Percentiles rank a stretch among this genome's conserved stretches.
Conservation (phyloP, 176 grass and related monocot genomes). For the Hordeum marinum region DNA sequence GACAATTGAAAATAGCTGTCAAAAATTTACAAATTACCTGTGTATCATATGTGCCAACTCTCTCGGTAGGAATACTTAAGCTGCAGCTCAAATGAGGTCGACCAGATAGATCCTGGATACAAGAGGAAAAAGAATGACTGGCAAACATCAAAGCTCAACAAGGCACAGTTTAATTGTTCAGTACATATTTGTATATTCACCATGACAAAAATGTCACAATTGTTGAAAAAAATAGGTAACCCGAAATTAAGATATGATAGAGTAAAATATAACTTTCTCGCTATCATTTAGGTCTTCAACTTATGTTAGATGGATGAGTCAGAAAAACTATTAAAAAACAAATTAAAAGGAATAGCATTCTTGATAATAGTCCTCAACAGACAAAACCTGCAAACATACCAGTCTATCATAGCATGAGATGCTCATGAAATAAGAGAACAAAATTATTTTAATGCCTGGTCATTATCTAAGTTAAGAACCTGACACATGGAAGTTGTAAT, state of each 20-base stretch:
- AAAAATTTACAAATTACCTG: slow-evolving; percentile 45
- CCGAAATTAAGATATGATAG: background rate
- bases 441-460: background rate
- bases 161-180: background rate
- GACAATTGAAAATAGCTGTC: background rate
- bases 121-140: background rate
- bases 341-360: background rate
- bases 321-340: background rate
- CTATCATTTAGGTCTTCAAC: background rate
- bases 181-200: background rate
- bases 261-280: background rate
- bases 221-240: background rate
- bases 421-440: background rate
- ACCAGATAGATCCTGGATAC: slow-evolving; percentile 82
- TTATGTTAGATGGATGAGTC: background rate
- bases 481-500: background rate
- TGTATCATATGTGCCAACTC: slow-evolving; percentile 85
- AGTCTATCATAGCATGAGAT: background rate
- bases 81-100: slow-evolving; percentile 85
- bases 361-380: background rate
- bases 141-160: background rate
- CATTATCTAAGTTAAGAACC: background rate
- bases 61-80: slow-evolving; percentile 68
- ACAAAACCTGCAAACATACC: background rate
- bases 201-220: background rate